Percentiles rank a stretch among this genome's conserved stretches.
phyloP scores from a whole-genome alignment of 1,284 basidiomycete species.

The Austroboletus niveus region DNA sequence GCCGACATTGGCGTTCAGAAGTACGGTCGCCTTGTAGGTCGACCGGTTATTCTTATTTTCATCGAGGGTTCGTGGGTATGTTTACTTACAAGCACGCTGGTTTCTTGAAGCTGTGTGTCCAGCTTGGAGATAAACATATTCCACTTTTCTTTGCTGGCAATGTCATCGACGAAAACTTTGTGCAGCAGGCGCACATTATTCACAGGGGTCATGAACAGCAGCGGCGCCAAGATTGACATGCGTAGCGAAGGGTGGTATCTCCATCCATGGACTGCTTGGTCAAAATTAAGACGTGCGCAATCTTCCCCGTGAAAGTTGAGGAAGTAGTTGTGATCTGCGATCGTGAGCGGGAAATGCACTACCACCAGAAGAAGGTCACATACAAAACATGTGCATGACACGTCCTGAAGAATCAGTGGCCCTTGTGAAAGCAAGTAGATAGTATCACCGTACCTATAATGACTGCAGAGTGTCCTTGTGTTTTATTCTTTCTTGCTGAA shows the following conservation, averaged over 20 bases:
- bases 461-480: constrained; percentile 25
- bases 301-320: constrained; percentile 53
- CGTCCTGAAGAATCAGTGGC: constrained; percentile 33
- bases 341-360: neutral
- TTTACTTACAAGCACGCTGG: constrained; percentile 32
- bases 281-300: constrained; percentile 46
- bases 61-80: neutral
- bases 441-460: constrained; percentile 37
- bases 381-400: constrained; percentile 50
- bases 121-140: constrained; percentile 32
- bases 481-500: constrained; percentile 10
- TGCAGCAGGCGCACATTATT: constrained; percentile 41
- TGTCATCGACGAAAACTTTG: constrained; percentile 39
- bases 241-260: constrained; percentile 29
- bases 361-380: constrained; percentile 7
- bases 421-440: neutral
- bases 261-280: constrained; percentile 41
- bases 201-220: constrained; percentile 47
- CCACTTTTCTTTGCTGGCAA: constrained; percentile 33
- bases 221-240: constrained; percentile 34
- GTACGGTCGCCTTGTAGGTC: constrained; percentile 36
- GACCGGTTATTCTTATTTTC: neutral
- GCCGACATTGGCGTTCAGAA: constrained; percentile 41
- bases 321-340: constrained; percentile 40
- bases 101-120: constrained; percentile 34